Conservation (phyloP, 2,329 filamentous ascomycete species). For the Sporothrix phasma region DNA sequence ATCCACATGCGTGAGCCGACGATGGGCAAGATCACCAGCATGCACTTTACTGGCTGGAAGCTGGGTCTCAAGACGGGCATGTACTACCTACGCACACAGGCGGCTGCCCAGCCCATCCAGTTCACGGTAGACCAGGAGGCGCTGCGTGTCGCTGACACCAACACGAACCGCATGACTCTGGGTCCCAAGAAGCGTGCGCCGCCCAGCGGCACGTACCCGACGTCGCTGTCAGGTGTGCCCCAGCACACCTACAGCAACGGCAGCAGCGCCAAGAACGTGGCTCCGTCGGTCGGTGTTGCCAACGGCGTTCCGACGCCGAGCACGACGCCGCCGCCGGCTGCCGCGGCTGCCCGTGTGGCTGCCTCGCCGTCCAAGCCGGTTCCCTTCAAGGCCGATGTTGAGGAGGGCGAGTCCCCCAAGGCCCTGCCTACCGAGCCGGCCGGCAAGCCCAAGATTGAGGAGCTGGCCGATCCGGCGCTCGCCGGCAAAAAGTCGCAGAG, state of each 20-base stretch:
- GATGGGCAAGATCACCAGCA: conserved; percentile 99
- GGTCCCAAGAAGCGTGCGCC: conserved; percentile 61
- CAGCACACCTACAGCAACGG: conserved; percentile 45
- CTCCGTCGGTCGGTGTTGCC: conserved; percentile 24
- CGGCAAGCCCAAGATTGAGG: conserved; percentile 52
- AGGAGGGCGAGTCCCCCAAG: conserved; percentile 71
- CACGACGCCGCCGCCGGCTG: conserved; percentile 50
- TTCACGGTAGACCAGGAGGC: conserved; percentile 98
- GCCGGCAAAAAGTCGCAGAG: conserved; percentile 49
- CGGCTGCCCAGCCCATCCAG: conserved; percentile 91
- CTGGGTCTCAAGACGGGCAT: conserved; percentile 98
- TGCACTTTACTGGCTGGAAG: conserved; percentile 99
- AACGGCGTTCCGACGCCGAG: conserved; percentile 62
- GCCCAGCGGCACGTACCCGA: conserved; percentile 45
- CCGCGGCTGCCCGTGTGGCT: conserved; percentile 33
- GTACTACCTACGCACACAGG: conserved; percentile 99
- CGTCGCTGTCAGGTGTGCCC: conserved; percentile 52
- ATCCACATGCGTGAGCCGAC: conserved; percentile 99
- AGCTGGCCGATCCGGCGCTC: conserved; percentile 47
- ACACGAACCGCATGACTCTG: conserved; percentile 53
- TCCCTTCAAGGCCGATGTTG: conserved; percentile 65
- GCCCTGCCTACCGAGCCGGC: conserved; percentile 61
- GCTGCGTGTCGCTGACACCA: conserved; percentile 76
- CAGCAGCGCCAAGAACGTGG: conserved; percentile 30
- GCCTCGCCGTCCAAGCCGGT: conserved; percentile 52